Base-by-base conservation (phyloP, 495 filamentous ascomycete genomes). In the Daldinia childiae region DNA sequence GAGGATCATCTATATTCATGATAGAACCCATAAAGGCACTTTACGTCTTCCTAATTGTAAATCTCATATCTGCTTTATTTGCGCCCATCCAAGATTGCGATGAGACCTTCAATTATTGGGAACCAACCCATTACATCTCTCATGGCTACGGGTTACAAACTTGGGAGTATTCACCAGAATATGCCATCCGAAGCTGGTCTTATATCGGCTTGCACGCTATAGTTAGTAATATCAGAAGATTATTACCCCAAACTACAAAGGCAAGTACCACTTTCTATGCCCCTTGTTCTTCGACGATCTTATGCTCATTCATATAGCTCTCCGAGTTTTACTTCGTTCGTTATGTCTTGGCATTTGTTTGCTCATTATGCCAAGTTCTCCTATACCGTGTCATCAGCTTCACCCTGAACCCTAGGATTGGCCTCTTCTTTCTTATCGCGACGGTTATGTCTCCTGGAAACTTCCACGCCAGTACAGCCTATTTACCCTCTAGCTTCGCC, bases 81-180 rank as follows among this genome's bases (percentile, higher is more conserved):
- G 87, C 93, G 0, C 97, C 96, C 0, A 98, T 99, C 73, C 95
- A 97, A 74, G 96, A 99, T 79, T 99, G 96, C 76, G 96, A 99
- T 77, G 96, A 99, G 82, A 93, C 95, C 4, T 99, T 97, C 85
- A 99, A 99, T 75, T 99, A 96, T 82, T 99, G 96, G 96, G 96
- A 99, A 74, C 95, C 96, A 1, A 89, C 93, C 0, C 96, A 99
- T 80, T 99, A 98, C 78, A 87, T 99, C 30, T 89, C 88, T 66
- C 93, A 97, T 83, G 92, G 93, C 75, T 94, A 95, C 76, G 96
- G 96, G 30, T 82, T 98, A 36, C 93, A 99, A 81, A 99, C 96
- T 15, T 99, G 96, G 96, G 96, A 99, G 78, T 99, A 98, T 80
- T 97, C 95, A 0, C 96, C 96, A 1, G 91, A 94, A 54, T 98